Evolutionary conservation across 2,329 filamentous ascomycete genomes (phyloP), one percentile per base, ranked within the genome.

Genomic region (Penicillium sp.): DNA sequence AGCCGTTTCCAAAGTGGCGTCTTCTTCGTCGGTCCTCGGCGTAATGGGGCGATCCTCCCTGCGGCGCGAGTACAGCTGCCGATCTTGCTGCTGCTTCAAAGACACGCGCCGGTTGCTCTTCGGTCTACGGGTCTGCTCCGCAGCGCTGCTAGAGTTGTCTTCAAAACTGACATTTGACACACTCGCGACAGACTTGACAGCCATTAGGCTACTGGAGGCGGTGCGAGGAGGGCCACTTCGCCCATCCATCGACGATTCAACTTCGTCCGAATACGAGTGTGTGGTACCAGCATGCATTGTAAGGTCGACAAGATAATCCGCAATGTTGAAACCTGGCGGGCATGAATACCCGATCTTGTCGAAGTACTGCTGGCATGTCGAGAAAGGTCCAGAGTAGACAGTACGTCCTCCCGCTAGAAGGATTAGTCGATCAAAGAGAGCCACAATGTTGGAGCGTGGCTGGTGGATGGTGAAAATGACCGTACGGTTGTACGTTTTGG

Each of bases 401-500:
- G 88, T 86, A 59, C 85, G 85, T 22, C 93, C 93, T 56, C 89
- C 85, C 2, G 93, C 93, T 35, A 98, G 76, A 11, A 98, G 80
- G 44, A 98, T 78, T n/a, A 98, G 77, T 46, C 91, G 84, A 65
- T 98, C 93, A 64, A 98, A 98, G 3, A 98, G 78, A 8, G 93
- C 93, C 18, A 97, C 93, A 62, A 98, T 98, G 69, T 98, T 98
- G 9, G 93, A 98, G 56, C 94, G 82, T 29, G 93, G 93, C 63
- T 98, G 93, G 67, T 98, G 93, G 54, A 98, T 98, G 11, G 93
- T 98, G 72, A 98, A 96, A 52, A 98, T 86, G 45, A 98, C 89
- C 0, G 94, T 98, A 50, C 94, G 81, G 71, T 96, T 94, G 73
- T 97, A 98, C 34, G 84, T 93, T 74, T 95, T 96, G 42, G 94